Base-by-base conservation (phyloP, 2,329 filamentous ascomycete genomes). In the Ustulina deusta region DNA sequence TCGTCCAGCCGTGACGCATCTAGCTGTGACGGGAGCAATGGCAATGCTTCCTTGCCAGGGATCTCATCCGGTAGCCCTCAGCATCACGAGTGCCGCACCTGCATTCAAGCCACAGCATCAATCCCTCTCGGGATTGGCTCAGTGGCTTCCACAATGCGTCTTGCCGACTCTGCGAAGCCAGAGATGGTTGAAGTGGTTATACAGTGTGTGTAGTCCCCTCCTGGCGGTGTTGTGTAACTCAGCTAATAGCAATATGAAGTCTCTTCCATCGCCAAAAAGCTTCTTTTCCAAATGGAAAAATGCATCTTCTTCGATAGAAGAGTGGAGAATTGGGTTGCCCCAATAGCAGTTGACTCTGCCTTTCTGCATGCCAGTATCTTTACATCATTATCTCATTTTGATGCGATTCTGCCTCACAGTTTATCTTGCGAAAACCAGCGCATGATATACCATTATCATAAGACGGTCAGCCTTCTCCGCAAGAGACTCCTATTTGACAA, bases 291-390 rank as follows among this genome's bases (percentile, higher is more conserved):
- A 0, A 55, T 71, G 17, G 68, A 71, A 42, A 20, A 32, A 25
- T 71, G 68, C 36, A 68, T 71, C 11, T 66, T 63, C 22, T 71
- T 71, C 27, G 68, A 71, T 2, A 51, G 65, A 29, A 61, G 62
- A 40, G 68, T 57, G n/a, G 65, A 71, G 25, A 57, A 70, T 32
- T 71, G 69, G 69, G 49, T 70, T 7, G 68, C 63, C 11, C 69
- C 69, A 2, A 22, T 71, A 6, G 62, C 61, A 3, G 29, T 60
- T 15, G 69, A 71, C 17, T 13, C 69, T 5, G 68, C 60, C 17
- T 71, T 63, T 48, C 56, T 71, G 1, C 69, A 71, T 55, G 63
- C 61, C 32, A 68, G 51, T 5, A 62, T 71, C 13, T 71, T 64
- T 15, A 42, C 52, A 2, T 66, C 68, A 2, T 42, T 68, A 11